These are phyloP conservation scores for Takakia lepidozioides DNA, from an alignment of 225 moss, liverwort and hornwort species.

Conservation along the genomic window DNA sequence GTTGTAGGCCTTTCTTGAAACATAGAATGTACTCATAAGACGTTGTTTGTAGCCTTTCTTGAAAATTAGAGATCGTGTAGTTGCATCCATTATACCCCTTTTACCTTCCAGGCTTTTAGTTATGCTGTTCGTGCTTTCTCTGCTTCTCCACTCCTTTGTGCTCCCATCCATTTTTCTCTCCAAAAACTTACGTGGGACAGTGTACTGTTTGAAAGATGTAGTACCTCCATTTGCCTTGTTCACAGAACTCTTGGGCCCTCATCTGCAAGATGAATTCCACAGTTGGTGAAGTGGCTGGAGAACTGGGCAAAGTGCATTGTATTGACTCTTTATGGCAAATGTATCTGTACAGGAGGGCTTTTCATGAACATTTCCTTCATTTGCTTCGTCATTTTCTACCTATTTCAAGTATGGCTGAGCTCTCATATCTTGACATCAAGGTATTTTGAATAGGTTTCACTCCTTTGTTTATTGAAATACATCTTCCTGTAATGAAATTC, in stretches of 20 bases:
- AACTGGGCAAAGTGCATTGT: not conserved
- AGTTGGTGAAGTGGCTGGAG: not conserved
- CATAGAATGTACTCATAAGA: too few species aligned
- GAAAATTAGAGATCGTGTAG: too few species aligned
- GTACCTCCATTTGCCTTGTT: not conserved
- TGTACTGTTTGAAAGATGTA: not conserved
- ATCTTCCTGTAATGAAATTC: too few species aligned
- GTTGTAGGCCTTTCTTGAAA: too few species aligned
- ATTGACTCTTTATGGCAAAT: not conserved
- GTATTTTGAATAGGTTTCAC: conserved; percentile 4
- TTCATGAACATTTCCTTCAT: conserved; percentile 10
- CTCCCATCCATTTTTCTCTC: not conserved
- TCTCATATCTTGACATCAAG: conserved; percentile 23
- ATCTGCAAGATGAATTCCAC: not conserved
- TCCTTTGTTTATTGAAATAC: too few species aligned
- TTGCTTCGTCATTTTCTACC: conserved; percentile 12
- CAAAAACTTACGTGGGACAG: not conserved
- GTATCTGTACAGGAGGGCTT: conserved; percentile 16
- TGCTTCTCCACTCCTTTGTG: too few species aligned
- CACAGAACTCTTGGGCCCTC: not conserved
- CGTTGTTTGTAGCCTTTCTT: too few species aligned
- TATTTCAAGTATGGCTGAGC: conserved; percentile 2
- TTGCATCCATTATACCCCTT: too few species aligned
- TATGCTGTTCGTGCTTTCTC: too few species aligned
- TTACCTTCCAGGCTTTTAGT: too few species aligned